Percentiles rank a stretch among this genome's conserved stretches.
These are phyloP conservation scores for Protomyces macrosporus DNA, from an alignment of 1,139 yeast species.

Conservation along the genomic window DNA sequence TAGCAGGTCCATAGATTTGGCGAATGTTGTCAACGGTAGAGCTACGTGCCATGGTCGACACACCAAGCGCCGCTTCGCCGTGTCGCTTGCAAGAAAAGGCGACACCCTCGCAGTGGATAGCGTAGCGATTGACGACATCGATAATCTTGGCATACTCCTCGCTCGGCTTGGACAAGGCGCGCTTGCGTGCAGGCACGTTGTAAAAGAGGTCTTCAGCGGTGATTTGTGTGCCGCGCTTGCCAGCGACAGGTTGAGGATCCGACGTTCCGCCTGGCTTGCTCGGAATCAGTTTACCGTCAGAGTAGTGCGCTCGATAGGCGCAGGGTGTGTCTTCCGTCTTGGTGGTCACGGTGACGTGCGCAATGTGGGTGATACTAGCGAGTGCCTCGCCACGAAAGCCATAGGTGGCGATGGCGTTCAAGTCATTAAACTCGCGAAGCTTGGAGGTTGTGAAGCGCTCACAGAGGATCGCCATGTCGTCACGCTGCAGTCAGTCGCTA, in stretches of 20 bases:
- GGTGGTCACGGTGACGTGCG: slow-evolving; percentile 67
- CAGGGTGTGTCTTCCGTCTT: slow-evolving; percentile 56
- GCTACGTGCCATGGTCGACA: slow-evolving; percentile 38
- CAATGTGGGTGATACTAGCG: slow-evolving; percentile 60
- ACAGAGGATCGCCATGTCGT: slow-evolving; percentile 58
- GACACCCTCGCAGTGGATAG: slow-evolving; percentile 63
- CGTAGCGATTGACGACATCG: slow-evolving; percentile 79
- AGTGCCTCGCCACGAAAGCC: slow-evolving; percentile 85
- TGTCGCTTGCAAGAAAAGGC: slow-evolving; percentile 72
- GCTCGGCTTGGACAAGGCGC: slow-evolving; percentile 57
- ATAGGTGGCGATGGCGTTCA: slow-evolving; percentile 50
- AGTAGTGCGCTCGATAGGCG: slow-evolving; percentile 52
- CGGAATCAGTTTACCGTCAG: slow-evolving; percentile 33
- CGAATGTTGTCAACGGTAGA: slow-evolving; percentile 63
- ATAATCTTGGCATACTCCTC: slow-evolving; percentile 74
- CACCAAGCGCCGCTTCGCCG: slow-evolving; percentile 47
- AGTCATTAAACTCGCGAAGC: slow-evolving; percentile 49
- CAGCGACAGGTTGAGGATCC: slow-evolving; percentile 74
- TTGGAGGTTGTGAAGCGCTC: slow-evolving; percentile 72
- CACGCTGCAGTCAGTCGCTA: slow-evolving; percentile 41
- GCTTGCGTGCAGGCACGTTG: slow-evolving; percentile 73
- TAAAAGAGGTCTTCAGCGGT: slow-evolving; percentile 74
- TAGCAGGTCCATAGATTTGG: slow-evolving; percentile 60
- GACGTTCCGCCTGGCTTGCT: slow-evolving; percentile 38
- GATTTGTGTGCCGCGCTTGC: slow-evolving; percentile 79